These are phyloP conservation scores for Spizellomyces sp. DNA, from an alignment of 192 early-diverging fungal species.

Conservation along the genomic window DNA sequence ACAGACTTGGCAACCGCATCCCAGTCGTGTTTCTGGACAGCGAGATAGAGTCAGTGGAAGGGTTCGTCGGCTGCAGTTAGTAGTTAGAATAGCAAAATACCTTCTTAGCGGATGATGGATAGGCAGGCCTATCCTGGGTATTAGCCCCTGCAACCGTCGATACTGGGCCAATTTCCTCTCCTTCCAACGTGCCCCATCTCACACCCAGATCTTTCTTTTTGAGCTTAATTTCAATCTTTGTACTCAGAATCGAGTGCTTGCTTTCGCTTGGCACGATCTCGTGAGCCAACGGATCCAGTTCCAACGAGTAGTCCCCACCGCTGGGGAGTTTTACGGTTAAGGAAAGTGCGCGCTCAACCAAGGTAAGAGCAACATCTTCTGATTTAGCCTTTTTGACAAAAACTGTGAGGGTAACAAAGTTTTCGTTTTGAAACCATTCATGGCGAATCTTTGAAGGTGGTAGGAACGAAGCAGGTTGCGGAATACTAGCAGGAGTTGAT, in stretches of 20 bases:
- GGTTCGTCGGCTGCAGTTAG: background rate
- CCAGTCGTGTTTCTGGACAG: constrained; percentile 73
- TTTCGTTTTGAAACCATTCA: constrained; percentile 98
- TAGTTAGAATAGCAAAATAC: background rate
- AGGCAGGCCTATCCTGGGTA: constrained; percentile 46
- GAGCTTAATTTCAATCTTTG: constrained; percentile 63
- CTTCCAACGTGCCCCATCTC: constrained; percentile 86
- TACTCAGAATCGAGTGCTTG: constrained; percentile 46
- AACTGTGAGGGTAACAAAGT: constrained; percentile 80
- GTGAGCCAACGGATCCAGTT: constrained; percentile 87
- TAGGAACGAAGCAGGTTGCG: constrained; percentile 38
- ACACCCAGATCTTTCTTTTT: constrained; percentile 74
- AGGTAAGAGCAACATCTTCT: constrained; percentile 51
- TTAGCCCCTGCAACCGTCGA: constrained; percentile 40
- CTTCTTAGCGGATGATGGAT: constrained; percentile 53
- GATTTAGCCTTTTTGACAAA: constrained; percentile 84
- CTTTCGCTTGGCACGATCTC: constrained; percentile 67
- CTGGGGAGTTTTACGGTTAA: constrained; percentile 79
- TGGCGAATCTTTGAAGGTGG: constrained; percentile 70
- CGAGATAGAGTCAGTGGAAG: background rate
- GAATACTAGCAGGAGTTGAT: constrained; percentile 34
- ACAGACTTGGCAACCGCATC: constrained; percentile 76
- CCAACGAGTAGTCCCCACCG: constrained; percentile 86
- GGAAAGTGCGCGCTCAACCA: constrained; percentile 65
- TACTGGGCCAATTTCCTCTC: constrained; percentile 54